Base-by-base conservation (phyloP, 441 rosid species). In the Omphalea diandra region DNA sequence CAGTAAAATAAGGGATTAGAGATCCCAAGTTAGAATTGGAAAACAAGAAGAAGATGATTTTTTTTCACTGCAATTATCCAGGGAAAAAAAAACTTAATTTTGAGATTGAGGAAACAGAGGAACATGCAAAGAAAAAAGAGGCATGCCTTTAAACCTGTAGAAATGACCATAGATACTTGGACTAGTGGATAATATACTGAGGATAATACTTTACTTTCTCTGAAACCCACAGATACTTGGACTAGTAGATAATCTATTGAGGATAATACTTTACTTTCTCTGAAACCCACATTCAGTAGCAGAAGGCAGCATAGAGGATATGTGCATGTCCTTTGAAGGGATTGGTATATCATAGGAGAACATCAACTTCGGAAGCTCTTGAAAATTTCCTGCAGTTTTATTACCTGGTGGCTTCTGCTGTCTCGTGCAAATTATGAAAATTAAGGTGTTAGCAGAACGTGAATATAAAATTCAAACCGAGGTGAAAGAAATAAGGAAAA, bases 381-480 rank as follows among this genome's bases (percentile, higher is more conserved):
- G 90, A 86, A 86, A 84, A 81, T 89, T 87, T 85, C 89, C 83
- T 86, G 88, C 93, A 84, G 93, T 87, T 94, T 90, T 94, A 94
- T 90, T 91, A 88, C 93, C 93, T 90, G 97, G 97, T 86, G 93
- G 96, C 89, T 88, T 86, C 91, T 92, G 89, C 96, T 94, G 90
- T 98, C 92, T 90, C 97, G 87, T 92, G 87, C 96, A 90, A 88
- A 80, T 94, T 94, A 86, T 94, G 96, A 90, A 88, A 87, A 94
- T 94, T 85, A 98, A 92, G 99, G 98, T 92, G 72, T 71, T 90
- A 87, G 98, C 98, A 80, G 98, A 88, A 80, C 94, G 98, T 67
- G 99, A 94, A 90, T 96, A 87, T 83, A 94, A 92, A 89, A 94
- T 94, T 81, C 94, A 90, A 77, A 87, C 84, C 47, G 97, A 91